Percentiles rank a stretch among this genome's conserved stretches.
Conservation (phyloP, 257 asterid genomes). For the Prunella vulgaris region DNA sequence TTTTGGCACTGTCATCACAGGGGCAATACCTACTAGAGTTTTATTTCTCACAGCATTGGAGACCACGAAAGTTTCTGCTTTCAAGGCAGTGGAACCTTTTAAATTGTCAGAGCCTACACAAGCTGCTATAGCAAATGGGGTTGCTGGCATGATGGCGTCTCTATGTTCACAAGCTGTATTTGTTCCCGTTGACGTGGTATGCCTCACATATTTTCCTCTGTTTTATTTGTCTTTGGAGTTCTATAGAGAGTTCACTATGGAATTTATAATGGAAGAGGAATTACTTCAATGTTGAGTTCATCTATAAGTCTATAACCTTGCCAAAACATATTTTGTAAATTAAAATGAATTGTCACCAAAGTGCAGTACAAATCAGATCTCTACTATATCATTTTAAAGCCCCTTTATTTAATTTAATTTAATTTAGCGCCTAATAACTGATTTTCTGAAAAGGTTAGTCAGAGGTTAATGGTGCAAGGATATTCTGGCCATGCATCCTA, state of each 20-base stretch:
- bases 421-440: slow-evolving; percentile 6
- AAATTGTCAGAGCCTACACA: slow-evolving; percentile 75
- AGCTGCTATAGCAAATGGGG: slow-evolving; percentile 88
- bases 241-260: slow-evolving; percentile 37
- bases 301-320: slow-evolving; percentile 6
- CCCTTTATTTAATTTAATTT: neutral
- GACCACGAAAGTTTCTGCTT: slow-evolving; percentile 72
- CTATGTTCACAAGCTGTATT: slow-evolving; percentile 79
- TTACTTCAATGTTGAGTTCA: slow-evolving; percentile 25
- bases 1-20: slow-evolving; percentile 80
- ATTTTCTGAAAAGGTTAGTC: slow-evolving; percentile 71
- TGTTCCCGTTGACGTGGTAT: slow-evolving; percentile 93
- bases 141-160: slow-evolving; percentile 88
- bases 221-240: slow-evolving; percentile 28
- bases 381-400: neutral
- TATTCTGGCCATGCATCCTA: slow-evolving; percentile 51
- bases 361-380: neutral
- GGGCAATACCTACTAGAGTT: slow-evolving; percentile 86
- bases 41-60: slow-evolving; percentile 87
- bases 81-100: slow-evolving; percentile 64
- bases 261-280: slow-evolving; percentile 42
- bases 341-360: neutral
- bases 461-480: slow-evolving; percentile 59
- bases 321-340: neutral
- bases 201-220: slow-evolving; percentile 21